These are phyloP conservation scores for Xerocomus spinulosus DNA, from an alignment of 768 basidiomycete genomes.

Conservation along the genomic window DNA sequence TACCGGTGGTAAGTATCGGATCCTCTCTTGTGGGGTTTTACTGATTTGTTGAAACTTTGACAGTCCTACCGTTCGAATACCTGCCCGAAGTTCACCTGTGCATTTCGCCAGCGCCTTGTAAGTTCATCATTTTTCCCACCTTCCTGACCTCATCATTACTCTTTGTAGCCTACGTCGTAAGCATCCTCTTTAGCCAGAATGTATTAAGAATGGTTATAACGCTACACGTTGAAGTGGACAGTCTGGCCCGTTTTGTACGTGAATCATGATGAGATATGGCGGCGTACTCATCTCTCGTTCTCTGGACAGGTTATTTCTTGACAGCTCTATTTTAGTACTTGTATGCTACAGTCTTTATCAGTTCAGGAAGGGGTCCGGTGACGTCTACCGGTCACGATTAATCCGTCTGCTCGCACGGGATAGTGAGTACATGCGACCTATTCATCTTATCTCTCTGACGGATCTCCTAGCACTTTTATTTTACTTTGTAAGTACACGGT, in stretches of 20 bases:
- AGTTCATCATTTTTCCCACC: not conserved
- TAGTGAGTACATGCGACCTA: not conserved
- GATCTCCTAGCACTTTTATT: conserved; percentile 11
- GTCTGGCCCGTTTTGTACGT: conserved; percentile 11
- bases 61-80: conserved; percentile 4
- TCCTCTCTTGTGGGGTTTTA: not conserved
- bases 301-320: conserved; percentile 13
- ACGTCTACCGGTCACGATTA: not conserved
- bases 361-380: not conserved
- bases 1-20: not conserved
- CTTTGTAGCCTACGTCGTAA: conserved; percentile 3
- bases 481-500: conserved; percentile 11
- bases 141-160: not conserved
- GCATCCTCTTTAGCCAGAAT: not conserved
- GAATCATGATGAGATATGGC: not conserved
- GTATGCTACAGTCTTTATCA: conserved; percentile 7
- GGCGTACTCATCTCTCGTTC: not conserved
- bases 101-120: conserved; percentile 1
- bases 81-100: conserved; percentile 14
- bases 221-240: conserved; percentile 9
- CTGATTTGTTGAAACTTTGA: not conserved
- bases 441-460: not conserved
- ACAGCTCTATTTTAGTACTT: conserved; percentile 7
- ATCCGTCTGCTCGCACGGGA: conserved; percentile 4
- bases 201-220: not conserved